Conservation (phyloP, 2,329 filamentous ascomycete species). For the Aaosphaeria pasadenensis region DNA sequence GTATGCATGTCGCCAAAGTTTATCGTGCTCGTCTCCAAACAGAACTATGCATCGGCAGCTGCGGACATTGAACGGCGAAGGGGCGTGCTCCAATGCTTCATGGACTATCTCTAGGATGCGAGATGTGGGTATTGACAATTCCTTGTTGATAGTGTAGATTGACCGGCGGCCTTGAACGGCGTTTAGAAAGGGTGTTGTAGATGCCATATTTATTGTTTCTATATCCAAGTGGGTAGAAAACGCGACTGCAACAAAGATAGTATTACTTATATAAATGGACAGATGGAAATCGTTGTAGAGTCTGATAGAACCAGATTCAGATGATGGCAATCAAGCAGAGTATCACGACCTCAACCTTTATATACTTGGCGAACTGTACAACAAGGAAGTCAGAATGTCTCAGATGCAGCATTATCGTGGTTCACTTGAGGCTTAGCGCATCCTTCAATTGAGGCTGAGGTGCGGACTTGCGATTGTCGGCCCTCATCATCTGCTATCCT, state of each 20-base stretch:
- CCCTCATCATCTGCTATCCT: too few relatives aligned
- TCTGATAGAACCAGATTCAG: too few relatives aligned
- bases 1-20: slow-evolving; percentile 22
- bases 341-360: too few relatives aligned
- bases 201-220: slow-evolving; percentile 10
- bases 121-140: slow-evolving; percentile 18
- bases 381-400: too few relatives aligned
- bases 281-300: too few relatives aligned
- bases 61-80: slow-evolving; percentile 29
- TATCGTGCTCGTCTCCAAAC: slow-evolving; percentile 19
- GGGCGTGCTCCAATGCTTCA: slow-evolving; percentile 20
- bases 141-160: slow-evolving; percentile 20
- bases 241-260: neutral
- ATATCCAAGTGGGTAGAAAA: neutral
- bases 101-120: slow-evolving; percentile 23
- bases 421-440: too few relatives aligned
- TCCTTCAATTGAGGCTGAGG: too few relatives aligned
- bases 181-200: slow-evolving; percentile 20
- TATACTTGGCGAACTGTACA: too few relatives aligned
- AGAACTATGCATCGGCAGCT: slow-evolving; percentile 24
- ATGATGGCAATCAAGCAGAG: too few relatives aligned
- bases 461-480: too few relatives aligned
- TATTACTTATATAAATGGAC: neutral
- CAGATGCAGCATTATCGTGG: too few relatives aligned
- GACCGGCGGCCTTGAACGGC: slow-evolving; percentile 25